Base-by-base conservation (phyloP, 78 protist species). In the Chrysochromulina parva region DNA sequence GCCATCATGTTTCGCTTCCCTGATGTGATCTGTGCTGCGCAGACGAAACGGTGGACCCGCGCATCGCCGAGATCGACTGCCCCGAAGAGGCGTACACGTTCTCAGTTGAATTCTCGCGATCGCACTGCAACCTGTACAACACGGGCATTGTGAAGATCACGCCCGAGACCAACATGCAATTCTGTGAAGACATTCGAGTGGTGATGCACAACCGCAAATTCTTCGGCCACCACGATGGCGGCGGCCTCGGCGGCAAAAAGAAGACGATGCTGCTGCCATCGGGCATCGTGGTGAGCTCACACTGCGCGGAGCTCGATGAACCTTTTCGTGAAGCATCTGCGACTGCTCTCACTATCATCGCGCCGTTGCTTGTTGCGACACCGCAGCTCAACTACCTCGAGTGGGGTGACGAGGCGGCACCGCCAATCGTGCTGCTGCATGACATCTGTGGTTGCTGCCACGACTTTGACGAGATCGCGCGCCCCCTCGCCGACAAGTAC, bases 61-160 rank as follows among this genome's bases (percentile, higher is more conserved):
- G 20, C 50, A 13, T 69, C 47, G 78, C 28, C 10, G 78, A 69
- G 50, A 28, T 69, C 50, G 50, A 28, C 24, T 13, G 24, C 24
- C 28, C 78, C 19, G 78, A 69, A 50, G 53, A 9, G 50, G 78
- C 78, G 10, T 69, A 69, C 78, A 4, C 20, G 28, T 69, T n/a
- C 78, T 11, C 24, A 11, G 50, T 69, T 13, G 78, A 69, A 50
- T 69, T n/a, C 78, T 69, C 50, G 13, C 78, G 78, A 9, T 28
- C 78, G 24, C 78, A 69, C 50, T 69, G 78, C 78, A 69, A 69
- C 50, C 78, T n/a, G 78, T 69, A n/a, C 78, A 69, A 69, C 78
- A 28, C 20, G 48, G 78, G 78, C 1, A 28, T 69, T 50, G 28
- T 69, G 78, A 2, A 11, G 50, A 2, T 69, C 50, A 50, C 20